Evolutionary conservation across 805 yeast species (phyloP), one percentile per base, ranked within the genome.

Genomic region (Hanseniaspora osmophila): DNA sequence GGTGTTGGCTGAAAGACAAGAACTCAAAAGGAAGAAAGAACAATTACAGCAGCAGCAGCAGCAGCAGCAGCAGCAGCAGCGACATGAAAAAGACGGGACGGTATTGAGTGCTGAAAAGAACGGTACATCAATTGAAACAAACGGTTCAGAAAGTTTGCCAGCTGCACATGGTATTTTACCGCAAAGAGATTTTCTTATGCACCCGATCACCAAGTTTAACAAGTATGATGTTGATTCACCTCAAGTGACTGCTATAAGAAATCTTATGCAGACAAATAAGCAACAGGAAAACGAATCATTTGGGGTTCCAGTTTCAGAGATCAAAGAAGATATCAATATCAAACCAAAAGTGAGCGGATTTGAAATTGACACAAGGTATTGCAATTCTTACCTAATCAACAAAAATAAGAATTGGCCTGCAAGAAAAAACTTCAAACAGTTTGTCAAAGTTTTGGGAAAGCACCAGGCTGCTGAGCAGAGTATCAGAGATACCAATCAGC

Each of bases 361-460:
- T 35, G 18, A 13, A 2, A 18, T 35, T 10, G 18, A 15, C 16
- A 10, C 11, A 16, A 35, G 6, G 7, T 35, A 35, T 15, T n/a
- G 7, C 4, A n/a, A 13, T 10, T 10, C 16, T 10, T 35, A n/a
- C 10, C 6, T n/a, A 17, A 35, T 35, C 18, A 35, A 13, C 16
- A 16, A 35, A 10, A 35, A 13, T n/a, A 35, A 18, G n/a, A 6
- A 18, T 18, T 22, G 30, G 30, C 41, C 29, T 18, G 19, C 55
- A 1, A 49, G 71, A 11, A 67, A 61, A 47, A 68, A 69, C 49
- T 69, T 63, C 49, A 70, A 70, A 45, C 56, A 48, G 4, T 70
- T 70, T 54, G 59, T 57, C 2, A 67, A 67, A 43, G 51, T 49
- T 22, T 22, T 22, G 27, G 27, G 27, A 7, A 22, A 7, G 7